phyloP scores from a whole-genome alignment of 2,329 filamentous ascomycete species.

The Diaporthe humulicola region DNA sequence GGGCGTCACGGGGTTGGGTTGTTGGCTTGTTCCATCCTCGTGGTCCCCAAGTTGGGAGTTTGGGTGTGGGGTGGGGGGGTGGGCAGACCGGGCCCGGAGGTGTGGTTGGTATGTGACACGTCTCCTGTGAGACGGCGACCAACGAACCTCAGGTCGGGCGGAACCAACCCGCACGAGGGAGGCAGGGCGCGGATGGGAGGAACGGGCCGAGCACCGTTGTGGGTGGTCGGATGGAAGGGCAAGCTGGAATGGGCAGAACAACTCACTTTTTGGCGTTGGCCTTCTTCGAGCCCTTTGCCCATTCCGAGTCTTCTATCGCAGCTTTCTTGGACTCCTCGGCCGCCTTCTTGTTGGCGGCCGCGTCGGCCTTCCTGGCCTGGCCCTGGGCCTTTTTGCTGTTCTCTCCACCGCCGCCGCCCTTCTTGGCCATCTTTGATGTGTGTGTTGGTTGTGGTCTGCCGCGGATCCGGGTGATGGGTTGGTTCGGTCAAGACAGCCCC shows the following conservation, averaged over 20 bases:
- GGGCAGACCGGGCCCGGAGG: background rate
- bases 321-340: constrained; percentile 75
- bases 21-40: too few relatives aligned
- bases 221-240: constrained; percentile 13
- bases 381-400: constrained; percentile 91
- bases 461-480: background rate
- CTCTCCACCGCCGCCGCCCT: constrained; percentile 80
- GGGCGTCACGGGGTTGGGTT: background rate
- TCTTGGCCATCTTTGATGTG: constrained; percentile 73
- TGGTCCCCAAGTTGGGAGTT: background rate
- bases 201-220: constrained; percentile 9
- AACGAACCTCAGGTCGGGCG: background rate
- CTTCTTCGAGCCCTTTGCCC: constrained; percentile 87
- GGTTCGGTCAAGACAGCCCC: constrained; percentile 2
- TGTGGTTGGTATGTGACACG: constrained; percentile 10
- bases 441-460: background rate
- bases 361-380: constrained; percentile 93
- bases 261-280: constrained; percentile 85
- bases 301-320: constrained; percentile 79
- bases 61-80: background rate
- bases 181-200: constrained; percentile 1
- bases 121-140: background rate
- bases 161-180: background rate
- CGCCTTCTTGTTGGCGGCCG: constrained; percentile 83
- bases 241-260: constrained; percentile 5